Percentiles rank a stretch among this genome's conserved stretches.
phyloP scores from a whole-genome alignment of 1,139 yeast species.

The Petasospora rhodanensis region DNA sequence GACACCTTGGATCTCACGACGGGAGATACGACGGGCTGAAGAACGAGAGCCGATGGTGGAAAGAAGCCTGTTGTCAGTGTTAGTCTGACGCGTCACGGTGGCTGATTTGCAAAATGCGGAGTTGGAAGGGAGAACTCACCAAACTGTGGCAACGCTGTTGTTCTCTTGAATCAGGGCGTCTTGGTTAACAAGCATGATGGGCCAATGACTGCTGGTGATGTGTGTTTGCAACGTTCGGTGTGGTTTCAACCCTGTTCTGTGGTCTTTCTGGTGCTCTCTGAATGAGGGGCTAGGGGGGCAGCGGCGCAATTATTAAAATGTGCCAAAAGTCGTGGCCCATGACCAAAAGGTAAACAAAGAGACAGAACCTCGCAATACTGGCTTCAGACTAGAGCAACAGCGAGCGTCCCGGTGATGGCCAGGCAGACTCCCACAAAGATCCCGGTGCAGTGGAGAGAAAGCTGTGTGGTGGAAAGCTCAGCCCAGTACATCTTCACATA shows the following conservation, averaged over 20 bases:
- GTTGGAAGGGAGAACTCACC: constrained; percentile 19
- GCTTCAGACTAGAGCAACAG: constrained; percentile 20
- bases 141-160: constrained; percentile 30
- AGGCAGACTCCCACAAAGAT: constrained; percentile 9
- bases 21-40: constrained; percentile 29
- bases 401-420: constrained; percentile 23
- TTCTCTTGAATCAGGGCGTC: constrained; percentile 21
- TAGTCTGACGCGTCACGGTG: no score
- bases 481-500: constrained; percentile 36
- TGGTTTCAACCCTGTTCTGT: no score
- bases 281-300: no score
- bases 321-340: constrained; percentile 3
- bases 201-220: not conserved
- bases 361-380: no score
- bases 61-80: constrained; percentile 25
- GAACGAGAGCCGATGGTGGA: constrained; percentile 44
- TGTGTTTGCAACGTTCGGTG: no score
- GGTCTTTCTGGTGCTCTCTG: no score
- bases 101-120: no score
- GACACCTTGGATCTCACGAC: constrained; percentile 35
- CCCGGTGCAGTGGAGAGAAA: constrained; percentile 3
- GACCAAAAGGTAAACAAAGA: constrained; percentile 7
- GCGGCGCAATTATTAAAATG: constrained; percentile 1
- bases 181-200: constrained; percentile 16
- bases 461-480: constrained; percentile 9